Evolutionary conservation across 2,329 filamentous ascomycete species (phyloP).

Genomic region (Clonostachys sp.): DNA sequence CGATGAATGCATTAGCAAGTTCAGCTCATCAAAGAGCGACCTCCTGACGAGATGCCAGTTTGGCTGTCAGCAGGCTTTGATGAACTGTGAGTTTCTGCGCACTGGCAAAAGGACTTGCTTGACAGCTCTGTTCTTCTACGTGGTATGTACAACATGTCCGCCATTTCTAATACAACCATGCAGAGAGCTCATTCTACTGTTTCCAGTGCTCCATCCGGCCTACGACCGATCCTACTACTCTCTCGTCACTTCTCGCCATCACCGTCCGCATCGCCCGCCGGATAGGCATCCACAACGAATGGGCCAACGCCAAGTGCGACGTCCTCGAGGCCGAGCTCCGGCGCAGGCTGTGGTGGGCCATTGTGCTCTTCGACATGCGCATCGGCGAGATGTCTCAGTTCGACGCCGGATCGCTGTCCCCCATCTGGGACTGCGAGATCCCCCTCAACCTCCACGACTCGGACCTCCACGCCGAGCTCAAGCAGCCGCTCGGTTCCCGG

Average conservation of each 20-base stretch:
- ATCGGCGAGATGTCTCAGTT: constrained; percentile 44
- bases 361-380: constrained; percentile 53
- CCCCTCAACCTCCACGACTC: constrained; percentile 40
- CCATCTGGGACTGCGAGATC: constrained; percentile 33
- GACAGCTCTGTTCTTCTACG: constrained; percentile 51
- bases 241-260: constrained; percentile 46
- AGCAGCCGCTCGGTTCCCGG: constrained; percentile 17
- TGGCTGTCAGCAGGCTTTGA: constrained; percentile 47
- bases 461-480: constrained; percentile 36
- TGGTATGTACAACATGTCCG: constrained; percentile 29
- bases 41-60: constrained; percentile 37
- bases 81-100: constrained; percentile 43
- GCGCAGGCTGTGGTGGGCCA: constrained; percentile 57
- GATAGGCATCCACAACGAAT: constrained; percentile 50
- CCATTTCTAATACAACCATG: background rate
- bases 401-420: constrained; percentile 17
- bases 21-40: constrained; percentile 30
- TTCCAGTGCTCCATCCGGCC: constrained; percentile 40
- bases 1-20: constrained; percentile 33
- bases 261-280: constrained; percentile 53
- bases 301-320: constrained; percentile 11
- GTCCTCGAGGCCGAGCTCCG: constrained; percentile 54
- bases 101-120: constrained; percentile 46
- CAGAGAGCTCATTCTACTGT: background rate
- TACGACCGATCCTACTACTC: constrained; percentile 38